These are phyloP conservation scores for Priceomyces melissophilus DNA, from an alignment of 805 yeast genomes.

Conservation along the genomic window DNA sequence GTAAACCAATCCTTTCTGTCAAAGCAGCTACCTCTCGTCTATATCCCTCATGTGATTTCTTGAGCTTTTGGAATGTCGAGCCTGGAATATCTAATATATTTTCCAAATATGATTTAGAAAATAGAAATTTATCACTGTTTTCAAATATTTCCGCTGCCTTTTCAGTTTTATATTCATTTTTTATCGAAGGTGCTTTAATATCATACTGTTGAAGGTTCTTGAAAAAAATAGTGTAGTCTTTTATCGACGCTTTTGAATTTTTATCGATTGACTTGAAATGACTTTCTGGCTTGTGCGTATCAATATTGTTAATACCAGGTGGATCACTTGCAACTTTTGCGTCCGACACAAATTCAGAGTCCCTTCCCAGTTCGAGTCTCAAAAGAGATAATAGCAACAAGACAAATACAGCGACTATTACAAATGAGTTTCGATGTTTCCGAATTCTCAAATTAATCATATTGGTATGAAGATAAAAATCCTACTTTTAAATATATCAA, in stretches of 20 bases:
- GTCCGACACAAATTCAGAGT: too few species aligned
- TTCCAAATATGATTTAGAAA: constrained; percentile 44
- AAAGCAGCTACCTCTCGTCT: constrained; percentile 26
- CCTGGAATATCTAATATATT: constrained; percentile 41
- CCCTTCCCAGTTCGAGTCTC: too few species aligned
- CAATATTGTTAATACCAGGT: neutral
- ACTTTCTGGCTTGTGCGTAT: neutral
- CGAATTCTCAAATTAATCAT: too few species aligned
- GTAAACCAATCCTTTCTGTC: constrained; percentile 20
- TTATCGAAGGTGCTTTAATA: constrained; percentile 40
- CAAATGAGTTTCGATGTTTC: too few species aligned
- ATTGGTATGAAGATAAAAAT: too few species aligned
- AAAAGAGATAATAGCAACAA: too few species aligned
- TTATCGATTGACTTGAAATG: neutral
- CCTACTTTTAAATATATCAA: too few species aligned
- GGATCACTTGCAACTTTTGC: constrained; percentile 1
- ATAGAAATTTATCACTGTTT: constrained; percentile 37
- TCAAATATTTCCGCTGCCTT: constrained; percentile 45
- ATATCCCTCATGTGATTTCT: constrained; percentile 34
- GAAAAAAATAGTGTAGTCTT: constrained; percentile 31
- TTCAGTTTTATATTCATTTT: constrained; percentile 35
- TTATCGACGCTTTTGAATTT: constrained; percentile 4
- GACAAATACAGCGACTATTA: too few species aligned
- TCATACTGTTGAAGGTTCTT: constrained; percentile 27
- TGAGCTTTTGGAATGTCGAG: constrained; percentile 28